A percentile compares a stretch with the other conserved stretches of the same genome.
phyloP scores from a whole-genome alignment of 2,329 filamentous ascomycete species.

The Colletotrichum euphorbiae region DNA sequence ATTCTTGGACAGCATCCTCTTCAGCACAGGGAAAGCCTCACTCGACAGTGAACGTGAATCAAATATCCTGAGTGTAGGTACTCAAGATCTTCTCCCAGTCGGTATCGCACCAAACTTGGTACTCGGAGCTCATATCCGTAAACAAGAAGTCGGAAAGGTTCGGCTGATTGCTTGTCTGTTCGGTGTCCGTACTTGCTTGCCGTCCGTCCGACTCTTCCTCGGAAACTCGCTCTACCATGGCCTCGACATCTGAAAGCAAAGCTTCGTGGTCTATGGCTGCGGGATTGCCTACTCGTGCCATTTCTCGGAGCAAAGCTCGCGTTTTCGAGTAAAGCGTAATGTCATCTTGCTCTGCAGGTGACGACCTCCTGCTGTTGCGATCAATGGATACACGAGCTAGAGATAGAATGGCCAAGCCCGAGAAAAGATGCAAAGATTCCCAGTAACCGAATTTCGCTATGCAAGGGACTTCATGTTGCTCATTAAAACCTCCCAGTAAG shows the following conservation, averaged over 20 bases:
- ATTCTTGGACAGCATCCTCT: too few species aligned
- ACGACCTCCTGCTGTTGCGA: not conserved
- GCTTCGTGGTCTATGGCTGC: constrained; percentile 37
- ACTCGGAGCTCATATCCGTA: not conserved
- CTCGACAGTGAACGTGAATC: not conserved
- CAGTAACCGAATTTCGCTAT: constrained; percentile 44
- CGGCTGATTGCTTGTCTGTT: not conserved
- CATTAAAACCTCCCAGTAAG: too few species aligned
- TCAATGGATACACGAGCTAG: constrained; percentile 28
- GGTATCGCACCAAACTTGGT: constrained; percentile 22
- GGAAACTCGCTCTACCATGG: constrained; percentile 25
- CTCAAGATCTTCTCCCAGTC: constrained; percentile 30
- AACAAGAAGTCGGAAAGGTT: constrained; percentile 8
- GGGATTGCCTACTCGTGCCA: constrained; percentile 38
- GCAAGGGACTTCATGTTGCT: fast-evolving
- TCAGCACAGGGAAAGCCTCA: too few species aligned
- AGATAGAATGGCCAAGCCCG: constrained; percentile 41
- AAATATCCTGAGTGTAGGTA: constrained; percentile 25
- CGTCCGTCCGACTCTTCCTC: not conserved
- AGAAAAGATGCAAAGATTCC: constrained; percentile 45
- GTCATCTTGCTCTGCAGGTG: not conserved
- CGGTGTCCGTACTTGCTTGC: not conserved
- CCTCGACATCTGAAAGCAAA: constrained; percentile 39
- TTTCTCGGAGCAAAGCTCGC: constrained; percentile 30
- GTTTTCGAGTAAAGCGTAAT: constrained; percentile 27